A percentile compares a stretch with the other conserved stretches of the same genome.
Conservation (phyloP, 202 grass and related monocot genomes). For the Schoenoplectus tabernaemontani region DNA sequence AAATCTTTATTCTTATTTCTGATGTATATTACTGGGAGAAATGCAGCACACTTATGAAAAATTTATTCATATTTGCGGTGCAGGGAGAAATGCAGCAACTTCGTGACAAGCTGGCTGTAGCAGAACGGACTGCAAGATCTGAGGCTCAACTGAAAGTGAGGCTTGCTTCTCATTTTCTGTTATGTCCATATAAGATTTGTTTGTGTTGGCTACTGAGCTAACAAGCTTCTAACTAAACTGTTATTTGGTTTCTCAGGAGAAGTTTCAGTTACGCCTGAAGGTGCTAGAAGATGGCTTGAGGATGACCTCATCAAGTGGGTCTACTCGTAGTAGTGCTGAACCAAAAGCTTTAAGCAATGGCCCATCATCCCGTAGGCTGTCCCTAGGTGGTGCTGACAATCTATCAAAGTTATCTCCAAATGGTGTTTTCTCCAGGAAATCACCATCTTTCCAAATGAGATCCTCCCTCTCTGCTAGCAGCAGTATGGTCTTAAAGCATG, state of each 20-base stretch:
- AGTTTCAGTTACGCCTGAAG: conserved; percentile 82
- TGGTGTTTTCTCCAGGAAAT: conserved; percentile 56
- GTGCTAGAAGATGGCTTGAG: conserved; percentile 95
- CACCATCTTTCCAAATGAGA: conserved; percentile 84
- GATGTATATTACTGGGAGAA: conserved; percentile 52
- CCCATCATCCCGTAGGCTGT: conserved; percentile 54
- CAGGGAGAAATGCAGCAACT: conserved; percentile 97
- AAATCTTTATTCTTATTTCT: background rate
- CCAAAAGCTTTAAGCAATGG: conserved; percentile 58
- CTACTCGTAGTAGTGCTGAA: conserved; percentile 48
- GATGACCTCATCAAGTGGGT: conserved; percentile 44
- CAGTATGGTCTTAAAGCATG: conserved; percentile 70
- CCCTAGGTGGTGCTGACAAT: conserved; percentile 79
- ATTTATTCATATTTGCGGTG: background rate
- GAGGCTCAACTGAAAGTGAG: conserved; percentile 91
- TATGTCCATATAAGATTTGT: background rate
- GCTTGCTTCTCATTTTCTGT: background rate
- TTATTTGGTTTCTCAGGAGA: conserved; percentile 58
- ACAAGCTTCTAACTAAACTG: background rate
- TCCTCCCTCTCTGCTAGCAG: conserved; percentile 66
- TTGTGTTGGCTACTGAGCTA: background rate
- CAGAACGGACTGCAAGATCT: conserved; percentile 82
- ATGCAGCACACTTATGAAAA: conserved; percentile 45
- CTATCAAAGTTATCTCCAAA: conserved; percentile 51
- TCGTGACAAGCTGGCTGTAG: conserved; percentile 86